Conservation (phyloP, 2,329 filamentous ascomycete genomes). For the Graphilbum sp. region DNA sequence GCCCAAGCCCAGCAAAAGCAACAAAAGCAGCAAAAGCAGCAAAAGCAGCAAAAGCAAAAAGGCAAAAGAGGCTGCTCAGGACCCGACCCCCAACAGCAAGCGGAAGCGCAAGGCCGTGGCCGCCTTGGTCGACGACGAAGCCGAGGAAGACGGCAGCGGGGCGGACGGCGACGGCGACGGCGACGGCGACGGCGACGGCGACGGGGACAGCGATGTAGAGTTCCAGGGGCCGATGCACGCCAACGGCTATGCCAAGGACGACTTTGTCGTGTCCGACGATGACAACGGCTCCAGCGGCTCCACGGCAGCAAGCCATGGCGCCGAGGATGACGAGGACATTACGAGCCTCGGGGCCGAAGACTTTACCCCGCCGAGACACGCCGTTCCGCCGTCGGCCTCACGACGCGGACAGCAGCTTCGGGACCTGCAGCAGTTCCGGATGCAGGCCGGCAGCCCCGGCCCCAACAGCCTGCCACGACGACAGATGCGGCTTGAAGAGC, state of each 20-base stretch:
- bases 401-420: neutral
- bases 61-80: neutral
- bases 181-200: constrained; percentile 18
- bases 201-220: constrained; percentile 22
- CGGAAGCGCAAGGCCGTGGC: constrained; percentile 8
- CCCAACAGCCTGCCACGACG: constrained; percentile 5
- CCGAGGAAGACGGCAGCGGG: constrained; percentile 14
- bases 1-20: neutral
- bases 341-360: constrained; percentile 2
- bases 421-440: neutral
- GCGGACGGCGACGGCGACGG: constrained; percentile 11
- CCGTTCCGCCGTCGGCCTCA: constrained; percentile 4
- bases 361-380: constrained; percentile 25
- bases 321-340: constrained; percentile 20
- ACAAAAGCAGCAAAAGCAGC: neutral
- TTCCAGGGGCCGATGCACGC: constrained; percentile 16
- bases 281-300: constrained; percentile 20
- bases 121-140: constrained; percentile 3
- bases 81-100: neutral
- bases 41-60: neutral
- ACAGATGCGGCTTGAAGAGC: constrained; percentile 20
- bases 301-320: no score
- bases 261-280: constrained; percentile 24
- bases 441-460: neutral
- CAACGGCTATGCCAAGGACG: constrained; percentile 28